Evolutionary conservation across 768 basidiomycete genomes (phyloP), one percentile per base, ranked within the genome.

Genomic region (Ramaria rubella): DNA sequence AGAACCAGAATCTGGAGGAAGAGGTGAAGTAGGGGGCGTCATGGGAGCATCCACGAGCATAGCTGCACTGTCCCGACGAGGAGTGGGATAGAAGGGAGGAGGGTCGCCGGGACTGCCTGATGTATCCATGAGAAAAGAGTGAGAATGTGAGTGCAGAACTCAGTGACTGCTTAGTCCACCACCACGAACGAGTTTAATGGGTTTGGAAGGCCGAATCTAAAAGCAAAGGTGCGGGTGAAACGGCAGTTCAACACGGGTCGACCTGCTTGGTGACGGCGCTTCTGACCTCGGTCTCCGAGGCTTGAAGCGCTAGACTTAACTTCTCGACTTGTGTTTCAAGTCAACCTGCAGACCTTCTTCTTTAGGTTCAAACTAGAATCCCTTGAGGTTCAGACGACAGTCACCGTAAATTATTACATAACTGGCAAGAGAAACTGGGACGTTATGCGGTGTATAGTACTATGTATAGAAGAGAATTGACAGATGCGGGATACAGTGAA

Each of bases 1-100:
- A 40, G 64, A 56, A 6, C 64, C 70, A 26, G 70, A 68, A 52
- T 80, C 76, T 59, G 76, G 81, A 49, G 74, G 77, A 24, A 71
- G 71, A 2, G 83, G 85, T 43, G 86, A 88, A 58, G 84, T 71
- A 7, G 86, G 86, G 5, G 86, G 86, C 1, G 86, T 87, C 62
- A 87, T 78, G 23, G 82, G 86, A n/a, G 79, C 80, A 57, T 82
- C 77, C 44, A 74, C 69, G 51, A 76, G 69, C 61, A 79, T 70
- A 55, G 75, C 70, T 34, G 70, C 70, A 42, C 78, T 74, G 58
- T 77, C 71, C 29, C 71, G 67, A 36, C 69, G 64, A 55, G 62
- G 36, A 23, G 31, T 46, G 17, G 55, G 30, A 34, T 48, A 26
- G 31, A 56, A 31, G 15, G 55, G 14, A 24, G 15, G 46, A 48